Conservation (phyloP, 441 rosid species). For the Croton laevigatus region DNA sequence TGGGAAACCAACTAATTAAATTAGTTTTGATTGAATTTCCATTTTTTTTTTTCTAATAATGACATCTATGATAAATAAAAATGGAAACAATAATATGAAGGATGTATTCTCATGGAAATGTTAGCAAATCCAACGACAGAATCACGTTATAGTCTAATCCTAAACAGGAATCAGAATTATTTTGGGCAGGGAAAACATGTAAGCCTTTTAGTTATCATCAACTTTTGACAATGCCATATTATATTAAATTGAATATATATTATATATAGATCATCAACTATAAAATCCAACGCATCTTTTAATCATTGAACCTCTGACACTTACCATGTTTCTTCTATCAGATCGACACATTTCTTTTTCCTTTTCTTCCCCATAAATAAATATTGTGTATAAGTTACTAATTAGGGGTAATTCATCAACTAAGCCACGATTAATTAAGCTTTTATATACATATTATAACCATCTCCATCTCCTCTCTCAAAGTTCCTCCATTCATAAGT, state of each 20-base stretch:
- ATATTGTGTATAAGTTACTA: not conserved
- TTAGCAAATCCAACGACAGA: constrained; percentile 34
- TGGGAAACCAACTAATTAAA: no score
- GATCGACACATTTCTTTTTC: not conserved
- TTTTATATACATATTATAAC: not conserved
- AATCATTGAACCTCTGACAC: constrained; percentile 9
- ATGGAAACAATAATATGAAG: constrained; percentile 30
- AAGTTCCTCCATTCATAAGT: no score
- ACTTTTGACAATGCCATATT: not conserved
- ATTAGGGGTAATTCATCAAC: not conserved
- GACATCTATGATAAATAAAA: not conserved
- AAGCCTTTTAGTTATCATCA: not conserved
- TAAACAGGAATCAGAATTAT: constrained; percentile 15
- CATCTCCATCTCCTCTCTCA: no score
- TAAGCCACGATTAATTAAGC: not conserved
- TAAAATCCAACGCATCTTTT: not conserved
- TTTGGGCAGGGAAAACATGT: not conserved
- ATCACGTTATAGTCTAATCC: constrained; percentile 39
- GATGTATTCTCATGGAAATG: constrained; percentile 39
- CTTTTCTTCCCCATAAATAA: not conserved
- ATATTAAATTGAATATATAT: not conserved
- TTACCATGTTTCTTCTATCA: constrained; percentile 1
- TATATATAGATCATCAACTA: no score
- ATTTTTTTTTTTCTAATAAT: not conserved
- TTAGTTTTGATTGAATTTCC: no score